Base-by-base conservation (phyloP, 345 rosid genomes). In the Mallotus nudiflorus region DNA sequence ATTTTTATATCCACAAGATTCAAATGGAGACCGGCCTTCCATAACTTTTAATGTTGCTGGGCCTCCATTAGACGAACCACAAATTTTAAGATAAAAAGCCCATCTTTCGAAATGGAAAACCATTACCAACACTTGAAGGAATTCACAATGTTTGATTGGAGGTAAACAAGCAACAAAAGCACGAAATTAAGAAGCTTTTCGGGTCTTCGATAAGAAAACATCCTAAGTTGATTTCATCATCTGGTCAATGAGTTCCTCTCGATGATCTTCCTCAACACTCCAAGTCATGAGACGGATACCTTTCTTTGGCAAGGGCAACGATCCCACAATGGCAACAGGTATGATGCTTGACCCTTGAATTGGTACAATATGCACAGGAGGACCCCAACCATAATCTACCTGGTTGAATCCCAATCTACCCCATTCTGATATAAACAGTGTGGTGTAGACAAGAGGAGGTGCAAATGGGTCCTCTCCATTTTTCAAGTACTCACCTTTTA, bases 231-330 rank as follows among this genome's bases (percentile, higher is more conserved):
- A 24, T 31, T 80, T 73, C 13, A 27, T 75, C 79, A 86, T 78
- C 28, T 61, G 80, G 68, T 80, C 45, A 13, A 80, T n/a, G 57
- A 89, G 83, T 12, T 70, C 71, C 33, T 49, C 74, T 10, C 78
- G 80, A 57, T 86, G 89, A 27, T 55, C 70, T 66, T 85, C 80
- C 69, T 82, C 80, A 20, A 89, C 86, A 35, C 89, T 82, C 97
- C 94, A 87, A 1, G 91, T 87, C 92, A 83, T 87, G 82, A 88
- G 70, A n/a, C 89, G 86, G 31, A 83, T 35, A 19, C 94, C 94
- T 68, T 80, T 75, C 62, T 61, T 50, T 0, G 87, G 87, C 78
- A 75, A 72, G 8, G 94, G 91, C 76, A 84, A 27, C 1, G 78
- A 80, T 31, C 89, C 90, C 37, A 88, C 66, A 45, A 91, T 85